phyloP scores from a whole-genome alignment of 1,139 yeast genomes.

The Yarrowia galli region DNA sequence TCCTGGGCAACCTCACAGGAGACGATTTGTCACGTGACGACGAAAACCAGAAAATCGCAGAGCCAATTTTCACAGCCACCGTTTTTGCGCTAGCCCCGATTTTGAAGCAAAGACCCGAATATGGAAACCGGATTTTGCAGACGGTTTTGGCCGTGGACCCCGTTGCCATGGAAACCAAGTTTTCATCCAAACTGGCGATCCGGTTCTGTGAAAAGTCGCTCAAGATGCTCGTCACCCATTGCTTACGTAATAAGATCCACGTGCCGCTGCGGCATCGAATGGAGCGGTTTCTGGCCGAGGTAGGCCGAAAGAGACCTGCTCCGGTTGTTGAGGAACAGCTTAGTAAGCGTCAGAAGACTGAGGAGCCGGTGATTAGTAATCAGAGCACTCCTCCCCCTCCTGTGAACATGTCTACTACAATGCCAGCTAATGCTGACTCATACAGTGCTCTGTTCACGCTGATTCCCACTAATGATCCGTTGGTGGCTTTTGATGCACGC shows the following conservation, averaged over 20 bases:
- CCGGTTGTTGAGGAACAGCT: constrained; percentile 41
- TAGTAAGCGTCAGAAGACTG: constrained; percentile 43
- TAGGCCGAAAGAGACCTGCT: constrained; percentile 48
- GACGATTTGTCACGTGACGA: constrained; percentile 47
- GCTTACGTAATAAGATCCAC: constrained; percentile 47
- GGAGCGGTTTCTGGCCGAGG: constrained; percentile 47
- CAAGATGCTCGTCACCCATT: constrained; percentile 49
- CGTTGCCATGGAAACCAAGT: constrained; percentile 43
- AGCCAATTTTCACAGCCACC: constrained; percentile 48
- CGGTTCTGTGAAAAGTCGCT: constrained; percentile 53
- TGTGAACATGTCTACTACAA: constrained; percentile 45
- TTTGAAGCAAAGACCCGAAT: constrained; percentile 49
- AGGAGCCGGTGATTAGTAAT: constrained; percentile 43
- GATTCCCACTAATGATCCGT: constrained; percentile 65
- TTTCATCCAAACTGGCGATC: constrained; percentile 45
- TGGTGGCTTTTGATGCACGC: constrained; percentile 72
- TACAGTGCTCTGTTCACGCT: constrained; percentile 60
- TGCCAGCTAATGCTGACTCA: constrained; percentile 49
- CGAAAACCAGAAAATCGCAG: neutral
- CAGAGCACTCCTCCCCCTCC: constrained; percentile 37
- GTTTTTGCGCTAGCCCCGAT: constrained; percentile 51
- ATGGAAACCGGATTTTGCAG: constrained; percentile 49
- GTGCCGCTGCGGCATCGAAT: constrained; percentile 46
- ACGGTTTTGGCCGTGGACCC: constrained; percentile 50
- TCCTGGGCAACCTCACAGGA: constrained; percentile 63